A percentile compares a stretch with the other conserved stretches of the same genome.
These are phyloP conservation scores for Spongospora subterranea DNA, from an alignment of 208 protist genomes.

Conservation along the genomic window DNA sequence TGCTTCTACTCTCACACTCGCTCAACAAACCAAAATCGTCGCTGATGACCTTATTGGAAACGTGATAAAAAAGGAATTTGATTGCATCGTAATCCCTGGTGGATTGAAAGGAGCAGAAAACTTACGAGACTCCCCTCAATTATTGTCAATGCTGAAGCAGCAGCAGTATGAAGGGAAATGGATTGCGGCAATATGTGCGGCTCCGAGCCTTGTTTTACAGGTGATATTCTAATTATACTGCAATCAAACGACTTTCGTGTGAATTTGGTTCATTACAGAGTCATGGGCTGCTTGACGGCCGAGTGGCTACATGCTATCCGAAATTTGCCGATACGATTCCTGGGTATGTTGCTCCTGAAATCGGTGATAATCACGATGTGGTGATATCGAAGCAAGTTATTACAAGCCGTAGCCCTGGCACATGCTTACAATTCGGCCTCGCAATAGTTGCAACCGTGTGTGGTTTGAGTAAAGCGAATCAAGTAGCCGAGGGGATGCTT, in stretches of 20 bases:
- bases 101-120: conserved; percentile 58
- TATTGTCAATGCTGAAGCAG: conserved; percentile 58
- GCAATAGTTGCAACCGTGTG: conserved; percentile 2
- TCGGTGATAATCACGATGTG: not conserved
- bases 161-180: not conserved
- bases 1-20: conserved; percentile 40
- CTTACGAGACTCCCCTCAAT: conserved; percentile 16
- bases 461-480: not conserved
- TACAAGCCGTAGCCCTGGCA: conserved; percentile 52
- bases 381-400: not conserved
- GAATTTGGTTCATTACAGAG: not conserved
- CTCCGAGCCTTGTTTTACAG: conserved; percentile 1
- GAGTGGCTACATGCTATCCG: conserved; percentile 37
- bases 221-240: not conserved
- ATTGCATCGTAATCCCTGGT: conserved; percentile 65
- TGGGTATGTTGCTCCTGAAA: not conserved
- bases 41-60: conserved; percentile 56
- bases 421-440: conserved; percentile 55
- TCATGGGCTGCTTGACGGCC: conserved; percentile 66
- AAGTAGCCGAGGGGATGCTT: not conserved
- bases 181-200: conserved; percentile 3
- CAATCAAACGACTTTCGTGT: not conserved
- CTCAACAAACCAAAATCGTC: conserved; percentile 20
- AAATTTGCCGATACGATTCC: not conserved
- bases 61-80: conserved; percentile 59